These are phyloP conservation scores for Lolium multiflorum DNA, from an alignment of 176 grass and related monocot species.

Conservation along the genomic window DNA sequence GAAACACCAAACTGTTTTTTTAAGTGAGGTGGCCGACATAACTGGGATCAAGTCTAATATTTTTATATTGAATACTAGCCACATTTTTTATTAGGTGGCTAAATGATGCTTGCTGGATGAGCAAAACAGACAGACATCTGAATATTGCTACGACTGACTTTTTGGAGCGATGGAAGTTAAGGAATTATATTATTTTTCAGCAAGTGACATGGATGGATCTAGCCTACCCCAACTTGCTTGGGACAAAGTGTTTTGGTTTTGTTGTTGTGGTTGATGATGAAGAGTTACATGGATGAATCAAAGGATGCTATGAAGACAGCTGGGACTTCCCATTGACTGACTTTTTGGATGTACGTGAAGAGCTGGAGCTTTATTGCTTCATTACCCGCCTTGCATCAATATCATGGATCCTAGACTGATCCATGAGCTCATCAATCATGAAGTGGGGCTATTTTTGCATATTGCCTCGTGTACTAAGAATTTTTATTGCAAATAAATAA, in stretches of 20 bases:
- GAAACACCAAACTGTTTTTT: not conserved
- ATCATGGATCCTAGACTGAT: too few relatives aligned
- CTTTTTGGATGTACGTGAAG: not conserved
- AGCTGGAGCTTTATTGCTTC: too few relatives aligned
- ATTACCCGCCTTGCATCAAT: too few relatives aligned
- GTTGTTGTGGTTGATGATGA: too few relatives aligned
- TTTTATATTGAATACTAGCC: not conserved
- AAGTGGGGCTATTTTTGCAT: not conserved
- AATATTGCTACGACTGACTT: not conserved
- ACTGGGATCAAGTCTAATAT: too few relatives aligned
- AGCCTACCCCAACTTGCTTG: not conserved
- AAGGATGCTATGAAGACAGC: too few relatives aligned
- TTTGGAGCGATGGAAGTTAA: not conserved
- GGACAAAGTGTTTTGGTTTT: not conserved
- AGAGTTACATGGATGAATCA: not conserved
- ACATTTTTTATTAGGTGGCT: not conserved
- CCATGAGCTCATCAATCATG: not conserved
- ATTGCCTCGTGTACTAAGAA: not conserved
- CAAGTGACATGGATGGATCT: not conserved
- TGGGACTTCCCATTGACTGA: not conserved
- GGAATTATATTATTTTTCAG: not conserved
- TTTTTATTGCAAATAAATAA: not conserved
- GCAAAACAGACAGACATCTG: not conserved
- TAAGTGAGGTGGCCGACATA: too few relatives aligned
- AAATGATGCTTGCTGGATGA: not conserved